Evolutionary conservation across 1,284 basidiomycete genomes (phyloP), one percentile per base, ranked within the genome.

Genomic region (Coniferiporia sulphurascens): DNA sequence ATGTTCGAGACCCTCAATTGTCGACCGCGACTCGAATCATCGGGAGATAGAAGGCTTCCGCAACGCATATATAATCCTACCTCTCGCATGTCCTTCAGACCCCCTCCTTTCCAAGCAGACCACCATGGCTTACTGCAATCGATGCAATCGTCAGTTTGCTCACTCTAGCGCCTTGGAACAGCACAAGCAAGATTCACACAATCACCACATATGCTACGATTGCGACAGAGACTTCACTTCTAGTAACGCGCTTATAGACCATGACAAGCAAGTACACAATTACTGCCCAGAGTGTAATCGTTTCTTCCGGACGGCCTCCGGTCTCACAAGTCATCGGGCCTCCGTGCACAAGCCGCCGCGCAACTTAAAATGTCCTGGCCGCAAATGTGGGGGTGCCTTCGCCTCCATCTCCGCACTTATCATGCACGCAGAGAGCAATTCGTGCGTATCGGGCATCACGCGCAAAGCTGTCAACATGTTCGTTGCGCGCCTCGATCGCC

Each of bases 211-310:
- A 15, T 65, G 65, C 55, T 43, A 52, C 21, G 48, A 59, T 0
- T 67, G 66, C 58, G 53, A 66, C 41, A 54, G 32, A 41, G 66
- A 67, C 35, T 67, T 64, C 51, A 35, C 32, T 46, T n/a, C n/a
- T n/a, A n/a, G n/a, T n/a, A n/a, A 17, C 44, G 6, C 19, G n/a
- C n/a, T n/a, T n/a, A n/a, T n/a, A 3, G 17, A 12, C 44, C n/a
- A n/a, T 4, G 44, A n/a, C 17, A n/a, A 46, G 4, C 44, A 46
- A 19, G 71, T 66, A 19, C 84, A 85, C 57, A 57, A 68, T 54
- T 84, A 81, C 63, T 86, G 84, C 58, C 53, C n/a, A 2, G 22
- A 65, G 0, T 86, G 84, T 67, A 65, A 68, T 22, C 71, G 74
- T 10, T 58, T 72, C 12, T 85, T 84, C 68, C 64, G 60, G 22